phyloP scores from a whole-genome alignment of 805 yeast species.

The Ogataea pini region DNA sequence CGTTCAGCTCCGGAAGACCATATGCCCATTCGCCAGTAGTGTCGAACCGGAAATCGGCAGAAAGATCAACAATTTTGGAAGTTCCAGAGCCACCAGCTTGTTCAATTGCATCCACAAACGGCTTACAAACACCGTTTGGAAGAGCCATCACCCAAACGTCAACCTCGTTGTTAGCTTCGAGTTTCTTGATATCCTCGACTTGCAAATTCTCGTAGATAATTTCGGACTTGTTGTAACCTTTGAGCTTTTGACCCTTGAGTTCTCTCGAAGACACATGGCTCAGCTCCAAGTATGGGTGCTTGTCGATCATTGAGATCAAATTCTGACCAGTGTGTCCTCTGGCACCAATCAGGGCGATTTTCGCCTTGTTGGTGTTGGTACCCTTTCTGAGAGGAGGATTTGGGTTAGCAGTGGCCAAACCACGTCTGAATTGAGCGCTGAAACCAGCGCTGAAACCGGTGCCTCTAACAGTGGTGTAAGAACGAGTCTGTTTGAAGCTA shows the following conservation, averaged over 20 bases:
- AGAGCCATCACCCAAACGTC: constrained; percentile 99
- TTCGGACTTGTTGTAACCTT: constrained; percentile 82
- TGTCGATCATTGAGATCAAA: constrained; percentile 79
- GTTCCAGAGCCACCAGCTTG: constrained; percentile 54
- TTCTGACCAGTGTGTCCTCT: constrained; percentile 98
- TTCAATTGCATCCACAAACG: constrained; percentile 79
- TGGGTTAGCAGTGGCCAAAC: constrained; percentile 51
- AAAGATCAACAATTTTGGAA: constrained; percentile 84
- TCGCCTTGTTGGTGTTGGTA: constrained; percentile 58
- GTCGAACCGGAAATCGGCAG: constrained; percentile 97
- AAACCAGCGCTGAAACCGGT: constrained; percentile 11
- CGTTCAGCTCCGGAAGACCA: constrained; percentile 90
- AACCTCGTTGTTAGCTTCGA: constrained; percentile 75
- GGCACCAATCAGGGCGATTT: constrained; percentile 95
- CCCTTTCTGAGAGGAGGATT: constrained; percentile 74
- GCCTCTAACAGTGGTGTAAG: constrained; percentile 25
- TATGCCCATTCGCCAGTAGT: constrained; percentile 85
- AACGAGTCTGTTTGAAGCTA: constrained; percentile 42
- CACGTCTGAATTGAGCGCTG: constrained; percentile 26
- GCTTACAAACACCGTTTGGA: constrained; percentile 95
- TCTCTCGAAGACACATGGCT: constrained; percentile 97
- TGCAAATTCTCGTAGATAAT: constrained; percentile 83
- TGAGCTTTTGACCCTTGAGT: constrained; percentile 79
- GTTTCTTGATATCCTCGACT: constrained; percentile 76
- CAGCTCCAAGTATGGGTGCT: constrained; percentile 84